A percentile compares a stretch with the other conserved stretches of the same genome.
phyloP scores from a whole-genome alignment of 1,139 yeast species.

The Geotrichum reessii region DNA sequence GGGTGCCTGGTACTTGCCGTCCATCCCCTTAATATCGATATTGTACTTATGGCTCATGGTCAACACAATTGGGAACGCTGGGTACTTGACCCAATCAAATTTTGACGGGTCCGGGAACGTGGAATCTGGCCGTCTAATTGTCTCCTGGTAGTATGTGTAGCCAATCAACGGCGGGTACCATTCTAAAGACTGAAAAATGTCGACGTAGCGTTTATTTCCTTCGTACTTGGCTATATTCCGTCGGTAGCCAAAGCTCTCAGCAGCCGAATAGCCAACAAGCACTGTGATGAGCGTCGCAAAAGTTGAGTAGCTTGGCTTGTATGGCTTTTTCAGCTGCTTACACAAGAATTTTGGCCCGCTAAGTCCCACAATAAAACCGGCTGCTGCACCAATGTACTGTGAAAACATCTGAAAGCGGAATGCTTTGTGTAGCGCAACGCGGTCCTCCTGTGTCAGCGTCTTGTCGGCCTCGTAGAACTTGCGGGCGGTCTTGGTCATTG shows the following conservation, averaged over 20 bases:
- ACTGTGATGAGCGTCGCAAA: conserved; percentile 7
- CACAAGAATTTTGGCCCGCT: conserved; percentile 14
- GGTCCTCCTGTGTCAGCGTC: conserved; percentile 10
- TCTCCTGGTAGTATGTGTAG: conserved; percentile 16
- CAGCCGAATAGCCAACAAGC: conserved; percentile 6
- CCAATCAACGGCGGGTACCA: conserved; percentile 17
- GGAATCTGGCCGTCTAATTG: conserved; percentile 11
- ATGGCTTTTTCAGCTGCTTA: conserved; percentile 4
- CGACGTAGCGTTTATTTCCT: conserved; percentile 5
- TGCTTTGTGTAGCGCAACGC: conserved; percentile 10
- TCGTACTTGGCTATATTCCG: conserved; percentile 2
- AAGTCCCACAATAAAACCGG: conserved; percentile 12
- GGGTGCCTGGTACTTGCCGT: background rate
- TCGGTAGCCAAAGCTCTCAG: conserved; percentile 2
- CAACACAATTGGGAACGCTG: conserved; percentile 16
- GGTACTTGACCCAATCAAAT: conserved; percentile 17
- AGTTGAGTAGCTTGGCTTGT: conserved; percentile 10
- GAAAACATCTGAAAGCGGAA: conserved; percentile 13
- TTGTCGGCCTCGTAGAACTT: conserved; percentile 16
- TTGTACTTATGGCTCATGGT: conserved; percentile 6
- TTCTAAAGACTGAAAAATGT: conserved; percentile 2
- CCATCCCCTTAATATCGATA: conserved; percentile 11
- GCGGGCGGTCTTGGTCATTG: conserved; percentile 13
- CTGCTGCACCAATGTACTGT: conserved; percentile 16
- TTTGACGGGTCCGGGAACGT: conserved; percentile 16